Conservation (phyloP, 257 asterid genomes). For the Capsicum pubescens region DNA sequence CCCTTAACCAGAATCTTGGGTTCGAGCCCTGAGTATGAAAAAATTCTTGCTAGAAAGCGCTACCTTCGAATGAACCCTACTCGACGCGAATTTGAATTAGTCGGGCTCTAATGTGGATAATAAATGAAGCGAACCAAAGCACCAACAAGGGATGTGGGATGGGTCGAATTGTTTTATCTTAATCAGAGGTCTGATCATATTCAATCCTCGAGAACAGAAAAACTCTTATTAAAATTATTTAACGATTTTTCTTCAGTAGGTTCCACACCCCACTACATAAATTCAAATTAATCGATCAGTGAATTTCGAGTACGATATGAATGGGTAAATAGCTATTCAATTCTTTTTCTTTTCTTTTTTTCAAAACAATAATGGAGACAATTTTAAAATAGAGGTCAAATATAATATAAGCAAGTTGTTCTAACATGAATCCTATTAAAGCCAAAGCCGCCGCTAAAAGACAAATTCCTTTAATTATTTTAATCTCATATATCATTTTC, state of each 20-base stretch:
- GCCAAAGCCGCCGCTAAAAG: neutral
- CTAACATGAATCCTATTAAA: neutral
- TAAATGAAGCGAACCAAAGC: neutral
- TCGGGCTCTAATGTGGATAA: too few relatives aligned
- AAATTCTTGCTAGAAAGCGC: too few relatives aligned
- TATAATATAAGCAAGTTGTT: neutral
- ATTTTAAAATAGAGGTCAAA: neutral
- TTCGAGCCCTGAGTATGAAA: too few relatives aligned
- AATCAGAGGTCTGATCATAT: neutral
- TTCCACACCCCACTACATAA: fast-evolving
- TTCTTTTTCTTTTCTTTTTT: too few relatives aligned
- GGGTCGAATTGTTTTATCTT: too few relatives aligned
- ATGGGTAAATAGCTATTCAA: neutral
- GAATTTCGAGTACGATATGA: neutral
- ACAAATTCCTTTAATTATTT: neutral
- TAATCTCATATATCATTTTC: neutral
- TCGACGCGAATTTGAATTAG: too few relatives aligned
- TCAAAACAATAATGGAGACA: neutral
- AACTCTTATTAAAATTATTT: fast-evolving
- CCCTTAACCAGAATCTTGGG: too few relatives aligned
- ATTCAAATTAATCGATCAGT: neutral
- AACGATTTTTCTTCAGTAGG: fast-evolving
- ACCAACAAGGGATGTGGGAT: neutral
- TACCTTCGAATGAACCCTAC: too few relatives aligned
- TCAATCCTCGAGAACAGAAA: neutral